A percentile compares a stretch with the other conserved stretches of the same genome.
Conservation (phyloP, 225 moss, liverwort and hornwort genomes). For the Sphagnum contortum region DNA sequence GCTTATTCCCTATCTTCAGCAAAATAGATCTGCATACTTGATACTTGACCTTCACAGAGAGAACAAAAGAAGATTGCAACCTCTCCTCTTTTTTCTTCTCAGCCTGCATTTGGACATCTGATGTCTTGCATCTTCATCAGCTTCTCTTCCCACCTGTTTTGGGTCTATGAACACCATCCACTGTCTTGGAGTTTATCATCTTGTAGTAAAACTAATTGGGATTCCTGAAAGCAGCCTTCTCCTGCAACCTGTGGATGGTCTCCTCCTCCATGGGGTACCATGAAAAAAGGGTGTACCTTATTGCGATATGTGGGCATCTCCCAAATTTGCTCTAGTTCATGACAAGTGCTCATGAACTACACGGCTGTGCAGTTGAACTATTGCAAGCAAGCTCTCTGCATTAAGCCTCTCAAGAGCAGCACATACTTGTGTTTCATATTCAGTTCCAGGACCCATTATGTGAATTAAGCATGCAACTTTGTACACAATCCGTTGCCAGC, state of each 20-base stretch:
- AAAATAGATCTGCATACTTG: slow-evolving; percentile 67
- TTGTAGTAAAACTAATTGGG: slow-evolving; percentile 96
- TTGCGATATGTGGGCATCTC: no score
- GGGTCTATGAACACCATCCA: slow-evolving; percentile 59
- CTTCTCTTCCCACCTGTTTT: slow-evolving; percentile 36
- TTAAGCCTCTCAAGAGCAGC: slow-evolving; percentile 19
- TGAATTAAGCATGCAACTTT: slow-evolving; percentile 78
- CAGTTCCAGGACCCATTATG: slow-evolving; percentile 37
- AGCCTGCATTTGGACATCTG: slow-evolving; percentile 57
- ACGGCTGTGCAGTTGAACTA: slow-evolving; percentile 17
- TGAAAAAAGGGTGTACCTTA: no score
- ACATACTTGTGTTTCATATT: slow-evolving; percentile 25
- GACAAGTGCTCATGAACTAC: neutral
- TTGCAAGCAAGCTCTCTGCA: slow-evolving; percentile 14
- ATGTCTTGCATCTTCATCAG: slow-evolving; percentile 74
- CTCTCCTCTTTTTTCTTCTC: slow-evolving; percentile 84
- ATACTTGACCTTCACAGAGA: slow-evolving; percentile 6
- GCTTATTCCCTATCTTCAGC: slow-evolving; percentile 58
- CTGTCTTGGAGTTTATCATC: slow-evolving; percentile 71
- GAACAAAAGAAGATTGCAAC: slow-evolving; percentile 46
- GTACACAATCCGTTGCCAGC: slow-evolving; percentile 45
- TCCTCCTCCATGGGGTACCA: slow-evolving; percentile 43
- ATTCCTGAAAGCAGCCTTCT: slow-evolving; percentile 81
- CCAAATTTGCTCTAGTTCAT: no score
- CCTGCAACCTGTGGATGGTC: slow-evolving; percentile 48